phyloP scores from a whole-genome alignment of 345 rosid species.

The Rubroshorea leprosula region DNA sequence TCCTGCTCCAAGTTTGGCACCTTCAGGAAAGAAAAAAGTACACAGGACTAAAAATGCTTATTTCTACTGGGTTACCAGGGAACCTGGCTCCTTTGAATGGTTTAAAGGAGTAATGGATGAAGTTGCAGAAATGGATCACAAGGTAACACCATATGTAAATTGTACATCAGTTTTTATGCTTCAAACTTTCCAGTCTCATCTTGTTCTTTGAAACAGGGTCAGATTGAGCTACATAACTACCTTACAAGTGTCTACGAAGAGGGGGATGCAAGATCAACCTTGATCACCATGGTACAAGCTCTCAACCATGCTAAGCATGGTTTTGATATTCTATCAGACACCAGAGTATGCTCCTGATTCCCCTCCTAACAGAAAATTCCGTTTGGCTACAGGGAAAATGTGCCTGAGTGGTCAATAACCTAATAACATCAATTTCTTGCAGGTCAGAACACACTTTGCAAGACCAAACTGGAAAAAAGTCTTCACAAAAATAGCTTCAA shows the following conservation, averaged over 20 bases:
- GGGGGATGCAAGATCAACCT: conserved; percentile 93
- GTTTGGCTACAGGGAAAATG: neutral
- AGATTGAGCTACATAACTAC: conserved; percentile 91
- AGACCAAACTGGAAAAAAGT: conserved; percentile 97
- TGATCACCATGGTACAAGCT: conserved; percentile 97
- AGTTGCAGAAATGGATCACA: conserved; percentile 81
- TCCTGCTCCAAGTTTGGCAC: conserved; percentile 22
- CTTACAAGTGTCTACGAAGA: conserved; percentile 98
- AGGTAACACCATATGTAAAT: conserved; percentile 35
- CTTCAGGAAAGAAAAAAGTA: conserved; percentile 49
- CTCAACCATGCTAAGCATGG: conserved; percentile 94
- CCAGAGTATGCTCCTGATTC: conserved; percentile 49
- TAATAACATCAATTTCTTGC: conserved; percentile 13
- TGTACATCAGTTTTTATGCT: neutral
- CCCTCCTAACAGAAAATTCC: neutral
- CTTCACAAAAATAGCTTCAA: conserved; percentile 63
- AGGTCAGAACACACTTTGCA: conserved; percentile 96
- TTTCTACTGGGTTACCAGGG: conserved; percentile 98
- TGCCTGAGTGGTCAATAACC: neutral
- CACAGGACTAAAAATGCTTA: conserved; percentile 58
- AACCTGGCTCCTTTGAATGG: conserved; percentile 92
- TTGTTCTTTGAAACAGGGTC: conserved; percentile 48
- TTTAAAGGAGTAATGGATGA: conserved; percentile 96
- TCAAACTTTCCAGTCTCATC: neutral
- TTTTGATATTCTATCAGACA: conserved; percentile 90